phyloP scores from a whole-genome alignment of 2,329 filamentous ascomycete genomes.

The Colletotrichum sp. region DNA sequence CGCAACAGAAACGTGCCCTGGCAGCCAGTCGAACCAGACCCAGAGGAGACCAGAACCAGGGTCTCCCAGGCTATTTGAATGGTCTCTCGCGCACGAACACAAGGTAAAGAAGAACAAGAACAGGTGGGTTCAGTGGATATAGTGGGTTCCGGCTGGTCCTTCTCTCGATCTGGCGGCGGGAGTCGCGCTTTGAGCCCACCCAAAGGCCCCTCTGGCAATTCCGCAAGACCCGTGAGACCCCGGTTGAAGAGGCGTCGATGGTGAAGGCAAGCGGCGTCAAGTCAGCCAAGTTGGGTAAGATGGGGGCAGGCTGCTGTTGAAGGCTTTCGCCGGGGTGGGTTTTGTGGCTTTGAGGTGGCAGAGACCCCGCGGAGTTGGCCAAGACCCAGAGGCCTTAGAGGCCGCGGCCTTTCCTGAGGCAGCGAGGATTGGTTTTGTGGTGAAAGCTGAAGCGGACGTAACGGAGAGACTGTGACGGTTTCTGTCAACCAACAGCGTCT shows the following conservation, averaged over 20 bases:
- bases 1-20: not conserved
- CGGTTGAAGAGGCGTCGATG: constrained; percentile 8
- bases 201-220: constrained; percentile 12
- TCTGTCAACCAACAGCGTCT: not conserved
- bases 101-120: constrained; percentile 11
- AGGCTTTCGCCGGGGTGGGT: not conserved
- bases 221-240: constrained; percentile 9
- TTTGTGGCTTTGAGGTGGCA: constrained; percentile 10
- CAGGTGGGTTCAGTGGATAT: constrained; percentile 2
- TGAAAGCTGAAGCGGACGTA: not conserved
- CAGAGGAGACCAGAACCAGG: not conserved
- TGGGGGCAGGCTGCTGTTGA: not conserved
- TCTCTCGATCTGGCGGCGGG: constrained; percentile 6
- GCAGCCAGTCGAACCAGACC: not conserved
- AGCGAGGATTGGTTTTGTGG: not conserved
- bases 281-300: not conserved
- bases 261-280: not conserved
- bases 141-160: constrained; percentile 2
- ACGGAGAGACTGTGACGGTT: not conserved
- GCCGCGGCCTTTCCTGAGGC: constrained; percentile 5
- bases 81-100: not conserved
- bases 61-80: constrained; percentile 14
- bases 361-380: not conserved
- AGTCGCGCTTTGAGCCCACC: constrained; percentile 3
- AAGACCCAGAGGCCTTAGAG: not conserved